Conservation (phyloP, 805 yeast genomes). For the Myxozyma monticola region DNA sequence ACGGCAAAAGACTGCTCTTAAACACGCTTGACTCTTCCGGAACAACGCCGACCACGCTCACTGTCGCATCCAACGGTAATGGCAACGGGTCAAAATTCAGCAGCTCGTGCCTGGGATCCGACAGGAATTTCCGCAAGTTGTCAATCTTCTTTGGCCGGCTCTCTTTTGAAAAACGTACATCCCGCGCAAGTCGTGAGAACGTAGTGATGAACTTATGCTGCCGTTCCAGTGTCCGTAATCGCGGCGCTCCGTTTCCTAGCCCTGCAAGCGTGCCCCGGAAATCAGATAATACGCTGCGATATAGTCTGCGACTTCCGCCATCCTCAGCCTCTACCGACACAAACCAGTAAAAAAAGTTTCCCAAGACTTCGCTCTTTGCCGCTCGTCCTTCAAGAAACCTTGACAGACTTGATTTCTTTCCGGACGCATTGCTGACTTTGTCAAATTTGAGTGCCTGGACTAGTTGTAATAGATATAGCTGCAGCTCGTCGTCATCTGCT, state of each 20-base stretch:
- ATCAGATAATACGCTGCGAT: slow-evolving; percentile 49
- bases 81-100: slow-evolving; percentile 55
- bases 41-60: slow-evolving; percentile 69
- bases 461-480: slow-evolving; percentile 78
- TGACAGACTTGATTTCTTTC: slow-evolving; percentile 38
- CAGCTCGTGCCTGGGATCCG: slow-evolving; percentile 49
- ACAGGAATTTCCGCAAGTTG: slow-evolving; percentile 56
- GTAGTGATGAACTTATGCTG: slow-evolving; percentile 72
- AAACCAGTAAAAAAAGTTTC: slow-evolving; percentile 89
- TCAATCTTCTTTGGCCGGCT: slow-evolving; percentile 76
- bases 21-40: slow-evolving; percentile 83
- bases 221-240: slow-evolving; percentile 43
- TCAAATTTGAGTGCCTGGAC: slow-evolving; percentile 92
- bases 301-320: slow-evolving; percentile 47
- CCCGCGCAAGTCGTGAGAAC: slow-evolving; percentile 63
- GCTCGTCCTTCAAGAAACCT: slow-evolving; percentile 75
- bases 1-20: slow-evolving; percentile 86
- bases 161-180: slow-evolving; percentile 67
- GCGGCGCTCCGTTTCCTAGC: slow-evolving; percentile 36
- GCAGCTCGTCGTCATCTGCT: slow-evolving; percentile 73
- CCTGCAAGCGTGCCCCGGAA: slow-evolving; percentile 44
- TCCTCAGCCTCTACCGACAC: slow-evolving; percentile 79
- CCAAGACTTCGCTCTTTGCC: slow-evolving; percentile 61
- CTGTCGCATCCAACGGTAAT: slow-evolving; percentile 80
- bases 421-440: slow-evolving; percentile 22